A percentile compares a stretch with the other conserved stretches of the same genome.
phyloP scores from a whole-genome alignment of 371 early-diverging fungal genomes.

The Mortierella sp. region DNA sequence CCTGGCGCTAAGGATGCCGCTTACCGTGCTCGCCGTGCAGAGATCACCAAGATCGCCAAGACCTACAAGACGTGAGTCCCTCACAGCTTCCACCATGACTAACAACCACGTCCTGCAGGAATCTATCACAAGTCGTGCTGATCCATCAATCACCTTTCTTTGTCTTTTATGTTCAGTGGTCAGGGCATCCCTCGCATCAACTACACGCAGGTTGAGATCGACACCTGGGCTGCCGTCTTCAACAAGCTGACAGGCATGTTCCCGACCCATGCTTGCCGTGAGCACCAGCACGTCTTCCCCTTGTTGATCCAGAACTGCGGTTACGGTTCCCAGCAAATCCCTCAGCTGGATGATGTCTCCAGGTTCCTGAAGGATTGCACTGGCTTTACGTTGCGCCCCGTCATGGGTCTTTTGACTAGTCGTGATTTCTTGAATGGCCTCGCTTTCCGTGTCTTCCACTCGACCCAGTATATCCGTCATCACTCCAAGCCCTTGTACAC shows the following conservation, averaged over 20 bases:
- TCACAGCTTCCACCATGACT: too few species aligned
- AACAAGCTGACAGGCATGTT: constrained; percentile 81
- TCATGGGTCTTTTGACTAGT: constrained; percentile 93
- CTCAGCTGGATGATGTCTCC: constrained; percentile 93
- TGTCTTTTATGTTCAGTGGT: constrained; percentile 59
- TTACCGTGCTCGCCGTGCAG: constrained; percentile 88
- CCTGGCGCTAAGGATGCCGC: constrained; percentile 91
- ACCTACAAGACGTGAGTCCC: constrained; percentile 72
- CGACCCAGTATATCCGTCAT: constrained; percentile 97
- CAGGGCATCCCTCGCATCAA: constrained; percentile 86
- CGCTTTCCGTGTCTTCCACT: constrained; percentile 97
- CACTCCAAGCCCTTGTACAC: constrained; percentile 92
- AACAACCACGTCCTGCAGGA: too few species aligned
- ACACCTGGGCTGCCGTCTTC: constrained; percentile 91
- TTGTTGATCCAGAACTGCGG: constrained; percentile 93
- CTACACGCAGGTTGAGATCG: constrained; percentile 84
- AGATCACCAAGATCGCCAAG: constrained; percentile 90
- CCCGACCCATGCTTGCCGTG: constrained; percentile 90
- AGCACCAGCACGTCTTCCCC: constrained; percentile 92
- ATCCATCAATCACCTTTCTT: not conserved
- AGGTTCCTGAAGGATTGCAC: constrained; percentile 95
- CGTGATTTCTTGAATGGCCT: constrained; percentile 97
- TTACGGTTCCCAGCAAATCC: constrained; percentile 86
- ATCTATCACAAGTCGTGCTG: not conserved
- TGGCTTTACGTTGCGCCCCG: constrained; percentile 95